Base-by-base conservation (phyloP, 2,329 filamentous ascomycete genomes). In the Diaporthe capsici region DNA sequence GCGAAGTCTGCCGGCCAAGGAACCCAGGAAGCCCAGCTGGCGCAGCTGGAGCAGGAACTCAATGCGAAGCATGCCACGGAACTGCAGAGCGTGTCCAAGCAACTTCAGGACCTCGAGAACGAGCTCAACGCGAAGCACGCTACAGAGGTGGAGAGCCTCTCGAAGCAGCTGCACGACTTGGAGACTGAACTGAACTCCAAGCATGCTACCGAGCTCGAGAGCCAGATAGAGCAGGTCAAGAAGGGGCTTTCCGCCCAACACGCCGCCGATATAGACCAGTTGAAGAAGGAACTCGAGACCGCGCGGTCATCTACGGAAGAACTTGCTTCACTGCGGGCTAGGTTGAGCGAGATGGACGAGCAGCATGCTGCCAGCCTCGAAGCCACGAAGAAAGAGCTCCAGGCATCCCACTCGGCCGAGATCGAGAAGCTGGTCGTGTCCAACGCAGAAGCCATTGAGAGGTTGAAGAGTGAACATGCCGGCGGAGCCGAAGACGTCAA, bases 391-490 rank as follows among this genome's bases (percentile, higher is more conserved):
- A 84, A 86, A 47, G 83, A 86, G 67, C 82, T 81, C 37, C 83
- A 87, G 55, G 81, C 83, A 39, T 80, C 82, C 31, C 85, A 89
- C 72, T 84, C 86, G 57, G 83, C 83, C 31, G 86, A 89, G 76
- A 82, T 91, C 34, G 86, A 88, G 78, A 87, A 87, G 78, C 81
- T 89, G 25, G 81, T 86, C 51, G 81, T 82, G 31, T 81, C 84
- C 72, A 85, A 88, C 77, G 82, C 83, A 6, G 85, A 88, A 74
- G 82, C 84, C 20, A 79, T 87, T 68, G 84, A 86, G 20, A 80
- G 79, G 44, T 80, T 87, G 79, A 86, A 85, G 81, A 79, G 81
- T 15, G 84, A 87, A 17, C 65, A 75, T 20, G 76, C 76, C 22
- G 75, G 76, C 71, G 81, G 84, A 2, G 79, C 81, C 5, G 82